These are phyloP conservation scores for Lichtheimia ornata DNA, from an alignment of 371 early-diverging fungal species.

Conservation along the genomic window DNA sequence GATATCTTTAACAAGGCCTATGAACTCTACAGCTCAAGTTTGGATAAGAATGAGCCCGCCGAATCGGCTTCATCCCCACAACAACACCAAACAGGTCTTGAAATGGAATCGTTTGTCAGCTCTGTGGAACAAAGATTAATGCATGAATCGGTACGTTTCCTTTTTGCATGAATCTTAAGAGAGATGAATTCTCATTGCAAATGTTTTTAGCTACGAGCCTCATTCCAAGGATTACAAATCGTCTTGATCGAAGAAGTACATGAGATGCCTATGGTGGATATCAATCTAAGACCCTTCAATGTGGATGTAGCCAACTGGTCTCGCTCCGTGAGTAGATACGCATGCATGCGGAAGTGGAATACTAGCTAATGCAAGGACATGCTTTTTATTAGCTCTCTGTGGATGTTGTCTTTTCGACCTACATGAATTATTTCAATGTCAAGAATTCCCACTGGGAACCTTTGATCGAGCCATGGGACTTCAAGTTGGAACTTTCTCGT, in stretches of 20 bases:
- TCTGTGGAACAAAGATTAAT: slow-evolving; percentile 17
- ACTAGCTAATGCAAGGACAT: background rate
- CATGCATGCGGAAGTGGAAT: background rate
- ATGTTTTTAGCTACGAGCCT: slow-evolving; percentile 46
- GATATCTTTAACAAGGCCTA: slow-evolving; percentile 82
- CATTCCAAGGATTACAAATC: slow-evolving; percentile 76
- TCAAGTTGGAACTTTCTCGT: slow-evolving; percentile 52
- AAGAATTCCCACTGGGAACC: slow-evolving; percentile 99
- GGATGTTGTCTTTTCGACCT: slow-evolving; percentile 69
- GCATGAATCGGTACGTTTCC: slow-evolving; percentile 19
- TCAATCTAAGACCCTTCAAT: slow-evolving; percentile 76
- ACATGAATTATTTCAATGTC: slow-evolving; percentile 91
- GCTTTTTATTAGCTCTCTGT: slow-evolving; percentile 56
- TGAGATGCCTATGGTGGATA: slow-evolving; percentile 90
- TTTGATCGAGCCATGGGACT: slow-evolving; percentile 89
- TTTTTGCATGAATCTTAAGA: background rate
- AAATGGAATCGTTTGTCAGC: slow-evolving; percentile 9
- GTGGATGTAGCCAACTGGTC: slow-evolving; percentile 90
- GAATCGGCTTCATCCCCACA: too few relatives aligned
- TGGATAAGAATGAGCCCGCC: slow-evolving; percentile 4
- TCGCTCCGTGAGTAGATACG: slow-evolving; percentile 41
- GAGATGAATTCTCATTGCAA: background rate
- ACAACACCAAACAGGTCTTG: background rate
- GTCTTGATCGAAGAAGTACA: slow-evolving; percentile 91
- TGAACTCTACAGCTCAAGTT: slow-evolving; percentile 47